Conservation (phyloP, 1,284 basidiomycete genomes). For the Pseudozyma hubeiensis region DNA sequence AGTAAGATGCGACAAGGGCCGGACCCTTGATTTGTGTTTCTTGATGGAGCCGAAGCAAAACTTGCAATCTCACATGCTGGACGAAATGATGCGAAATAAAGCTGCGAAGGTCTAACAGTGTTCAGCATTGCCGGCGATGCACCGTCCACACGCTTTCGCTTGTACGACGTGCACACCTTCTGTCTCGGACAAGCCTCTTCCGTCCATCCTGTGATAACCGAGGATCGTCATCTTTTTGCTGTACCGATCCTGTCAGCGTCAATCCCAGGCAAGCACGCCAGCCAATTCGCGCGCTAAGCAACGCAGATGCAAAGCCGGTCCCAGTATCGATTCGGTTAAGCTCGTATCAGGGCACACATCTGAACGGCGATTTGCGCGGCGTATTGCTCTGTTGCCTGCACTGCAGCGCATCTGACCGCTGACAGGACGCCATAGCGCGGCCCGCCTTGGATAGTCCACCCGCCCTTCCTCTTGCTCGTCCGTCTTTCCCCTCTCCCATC, state of each 20-base stretch:
- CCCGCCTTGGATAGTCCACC: too few relatives aligned
- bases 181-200: conserved; percentile 9
- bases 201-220: conserved; percentile 1
- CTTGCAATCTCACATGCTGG: too few relatives aligned
- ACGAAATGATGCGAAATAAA: too few relatives aligned
- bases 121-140: not conserved
- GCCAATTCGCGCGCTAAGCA: not conserved
- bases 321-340: not conserved
- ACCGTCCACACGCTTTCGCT: not conserved
- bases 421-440: too few relatives aligned
- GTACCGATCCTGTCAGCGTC: not conserved
- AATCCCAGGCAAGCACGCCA: conserved; percentile 2
- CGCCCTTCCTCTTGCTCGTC: not conserved
- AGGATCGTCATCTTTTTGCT: not conserved
- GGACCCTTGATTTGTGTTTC: too few relatives aligned
- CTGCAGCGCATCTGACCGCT: too few relatives aligned
- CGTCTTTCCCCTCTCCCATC: not conserved
- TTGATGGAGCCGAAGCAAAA: too few relatives aligned
- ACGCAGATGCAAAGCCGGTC: conserved; percentile 3
- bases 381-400: not conserved
- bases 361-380: conserved; percentile 6
- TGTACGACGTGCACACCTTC: not conserved
- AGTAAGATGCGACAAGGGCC: not conserved
- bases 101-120: too few relatives aligned
- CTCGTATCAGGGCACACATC: not conserved